A percentile compares a stretch with the other conserved stretches of the same genome.
phyloP scores from a whole-genome alignment of 1,139 yeast genomes.

The Blastobotrys arbuscula region DNA sequence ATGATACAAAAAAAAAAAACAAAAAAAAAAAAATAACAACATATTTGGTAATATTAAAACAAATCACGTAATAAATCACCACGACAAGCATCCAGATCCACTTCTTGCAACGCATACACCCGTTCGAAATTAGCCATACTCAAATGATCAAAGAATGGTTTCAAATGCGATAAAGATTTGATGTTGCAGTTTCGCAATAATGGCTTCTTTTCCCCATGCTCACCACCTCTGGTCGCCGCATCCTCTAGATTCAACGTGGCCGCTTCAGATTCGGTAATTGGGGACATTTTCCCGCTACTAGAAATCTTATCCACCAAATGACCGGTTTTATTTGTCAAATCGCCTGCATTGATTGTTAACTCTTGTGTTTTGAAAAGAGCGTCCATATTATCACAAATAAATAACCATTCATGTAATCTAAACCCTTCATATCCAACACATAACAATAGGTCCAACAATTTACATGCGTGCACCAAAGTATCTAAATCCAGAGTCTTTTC shows the following conservation, averaged over 20 bases:
- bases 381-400: conserved; percentile 66
- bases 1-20: too few species aligned
- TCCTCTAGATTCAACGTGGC: neutral
- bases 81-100: conserved; percentile 45
- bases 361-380: conserved; percentile 51
- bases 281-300: conserved; percentile 3
- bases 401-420: conserved; percentile 76
- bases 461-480: conserved; percentile 50
- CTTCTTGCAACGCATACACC: conserved; percentile 49
- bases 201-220: conserved; percentile 10
- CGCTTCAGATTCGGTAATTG: conserved; percentile 3
- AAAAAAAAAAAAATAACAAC: too few species aligned
- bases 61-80: conserved; percentile 6
- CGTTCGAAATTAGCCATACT: conserved; percentile 72
- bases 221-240: neutral
- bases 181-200: conserved; percentile 6
- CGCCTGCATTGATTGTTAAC: neutral
- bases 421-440: conserved; percentile 72
- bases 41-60: too few species aligned
- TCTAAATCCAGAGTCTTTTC: conserved; percentile 30
- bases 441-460: conserved; percentile 68
- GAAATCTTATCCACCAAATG: conserved; percentile 3
- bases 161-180: conserved; percentile 42
- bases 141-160: conserved; percentile 64
- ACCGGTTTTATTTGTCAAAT: neutral